These are phyloP conservation scores for Rubia yunnanensis DNA, from an alignment of 257 asterid genomes.

Conservation along the genomic window DNA sequence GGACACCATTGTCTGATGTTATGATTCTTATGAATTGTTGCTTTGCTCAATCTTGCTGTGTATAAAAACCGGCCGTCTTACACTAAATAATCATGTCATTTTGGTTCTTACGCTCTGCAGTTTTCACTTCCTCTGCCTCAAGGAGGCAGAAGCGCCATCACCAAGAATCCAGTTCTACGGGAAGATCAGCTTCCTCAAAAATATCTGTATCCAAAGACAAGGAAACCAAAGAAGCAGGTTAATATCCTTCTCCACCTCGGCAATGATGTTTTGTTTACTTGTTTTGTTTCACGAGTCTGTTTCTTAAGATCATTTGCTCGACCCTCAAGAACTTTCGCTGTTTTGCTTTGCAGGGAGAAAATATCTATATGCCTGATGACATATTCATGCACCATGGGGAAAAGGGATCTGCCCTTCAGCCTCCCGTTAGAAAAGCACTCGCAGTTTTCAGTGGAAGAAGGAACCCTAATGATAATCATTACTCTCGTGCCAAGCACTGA, in stretches of 20 bases:
- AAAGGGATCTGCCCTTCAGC: constrained; percentile 77
- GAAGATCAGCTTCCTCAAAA: constrained; percentile 96
- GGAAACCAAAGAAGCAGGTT: constrained; percentile 83
- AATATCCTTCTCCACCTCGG: not conserved
- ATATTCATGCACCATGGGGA: constrained; percentile 61
- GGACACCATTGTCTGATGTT: not conserved
- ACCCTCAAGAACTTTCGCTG: not conserved
- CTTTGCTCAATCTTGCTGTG: not conserved
- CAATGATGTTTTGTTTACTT: not conserved
- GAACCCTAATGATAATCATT: constrained; percentile 91
- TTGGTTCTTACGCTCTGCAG: constrained; percentile 31
- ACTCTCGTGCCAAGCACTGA: constrained; percentile 57
- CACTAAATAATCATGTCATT: not conserved
- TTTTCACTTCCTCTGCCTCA: constrained; percentile 86
- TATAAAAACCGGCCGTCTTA: not conserved
- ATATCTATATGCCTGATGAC: constrained; percentile 44
- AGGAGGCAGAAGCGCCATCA: constrained; percentile 83
- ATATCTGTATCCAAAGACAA: constrained; percentile 66
- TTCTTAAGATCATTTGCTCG: not conserved
- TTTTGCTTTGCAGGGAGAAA: constrained; percentile 39
- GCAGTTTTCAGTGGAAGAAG: constrained; percentile 89
- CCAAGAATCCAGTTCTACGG: constrained; percentile 85
- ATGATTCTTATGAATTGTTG: not conserved
- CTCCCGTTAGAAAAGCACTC: constrained; percentile 79
- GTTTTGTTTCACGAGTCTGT: not conserved